Percentiles rank a stretch among this genome's conserved stretches.
phyloP scores from a whole-genome alignment of 2,329 filamentous ascomycete genomes.

The Tolypocladium paradoxum region DNA sequence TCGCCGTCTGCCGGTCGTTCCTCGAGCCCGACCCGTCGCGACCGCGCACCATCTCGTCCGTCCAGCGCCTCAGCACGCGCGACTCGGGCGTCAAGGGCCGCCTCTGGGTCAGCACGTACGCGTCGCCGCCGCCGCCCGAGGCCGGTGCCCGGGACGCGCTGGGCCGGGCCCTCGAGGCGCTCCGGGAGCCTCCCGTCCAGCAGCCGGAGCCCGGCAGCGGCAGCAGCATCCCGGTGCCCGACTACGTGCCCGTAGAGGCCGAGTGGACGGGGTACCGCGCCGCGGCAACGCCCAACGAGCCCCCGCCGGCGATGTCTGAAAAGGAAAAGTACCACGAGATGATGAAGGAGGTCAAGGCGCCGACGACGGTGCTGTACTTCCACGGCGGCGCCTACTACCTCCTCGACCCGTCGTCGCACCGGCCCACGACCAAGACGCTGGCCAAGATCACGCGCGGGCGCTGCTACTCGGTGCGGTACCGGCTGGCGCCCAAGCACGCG shows the following conservation, averaged over 20 bases:
- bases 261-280: constrained; percentile 68
- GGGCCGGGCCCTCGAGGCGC: constrained; percentile 37
- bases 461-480: constrained; percentile 62
- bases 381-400: constrained; percentile 69
- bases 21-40: constrained; percentile 29
- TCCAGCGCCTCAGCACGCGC: constrained; percentile 51
- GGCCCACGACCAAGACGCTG: constrained; percentile 45
- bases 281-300: constrained; percentile 35
- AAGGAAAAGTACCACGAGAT: constrained; percentile 53
- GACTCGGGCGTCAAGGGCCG: constrained; percentile 64
- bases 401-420: constrained; percentile 58
- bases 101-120: constrained; percentile 70
- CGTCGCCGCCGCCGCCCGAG: constrained; percentile 48
- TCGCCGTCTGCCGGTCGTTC: constrained; percentile 61
- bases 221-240: constrained; percentile 30
- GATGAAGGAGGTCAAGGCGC: constrained; percentile 54
- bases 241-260: constrained; percentile 47
- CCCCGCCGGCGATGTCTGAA: constrained; percentile 47
- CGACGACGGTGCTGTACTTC: constrained; percentile 59
- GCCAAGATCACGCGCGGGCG: constrained; percentile 57
- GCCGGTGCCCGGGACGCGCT: constrained; percentile 46
- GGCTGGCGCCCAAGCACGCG: constrained; percentile 61
- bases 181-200: constrained; percentile 2
- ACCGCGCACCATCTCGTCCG: constrained; percentile 42
- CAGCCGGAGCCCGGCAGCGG: constrained; percentile 3